Percentiles rank a stretch among this genome's conserved stretches.
phyloP scores from a whole-genome alignment of 2,329 filamentous ascomycete species.

The Pseudogymnoascus sp. region DNA sequence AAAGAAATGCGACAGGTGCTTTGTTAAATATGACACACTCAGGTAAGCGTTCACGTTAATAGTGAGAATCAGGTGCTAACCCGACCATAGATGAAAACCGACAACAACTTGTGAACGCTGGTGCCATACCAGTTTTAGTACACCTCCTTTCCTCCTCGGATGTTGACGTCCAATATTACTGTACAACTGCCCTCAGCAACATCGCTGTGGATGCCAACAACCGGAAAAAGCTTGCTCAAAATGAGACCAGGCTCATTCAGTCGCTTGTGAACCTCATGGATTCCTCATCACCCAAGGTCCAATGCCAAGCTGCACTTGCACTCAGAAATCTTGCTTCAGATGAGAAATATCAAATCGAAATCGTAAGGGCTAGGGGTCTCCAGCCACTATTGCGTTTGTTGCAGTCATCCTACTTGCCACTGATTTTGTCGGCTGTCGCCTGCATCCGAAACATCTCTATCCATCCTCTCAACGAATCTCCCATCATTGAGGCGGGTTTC shows the following conservation, averaged over 20 bases:
- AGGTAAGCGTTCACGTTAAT: conserved; percentile 46
- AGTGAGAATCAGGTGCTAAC: conserved; percentile 13
- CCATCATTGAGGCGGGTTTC: conserved; percentile 96
- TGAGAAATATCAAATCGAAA: conserved; percentile 97
- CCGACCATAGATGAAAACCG: conserved; percentile 76
- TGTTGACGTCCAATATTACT: conserved; percentile 98
- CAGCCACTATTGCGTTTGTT: conserved; percentile 78
- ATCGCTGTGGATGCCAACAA: conserved; percentile 93
- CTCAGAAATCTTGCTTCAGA: conserved; percentile 93
- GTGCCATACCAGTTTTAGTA: conserved; percentile 94
- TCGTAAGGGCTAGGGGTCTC: conserved; percentile 81
- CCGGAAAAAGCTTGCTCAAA: conserved; percentile 81
- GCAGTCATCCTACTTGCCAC: conserved; percentile 88
- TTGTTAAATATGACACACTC: conserved; percentile 99
- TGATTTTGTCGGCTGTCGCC: conserved; percentile 93
- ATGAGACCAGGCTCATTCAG: conserved; percentile 84
- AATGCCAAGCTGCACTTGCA: conserved; percentile 92
- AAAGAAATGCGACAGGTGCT: conserved; percentile 93
- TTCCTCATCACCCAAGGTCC: conserved; percentile 92
- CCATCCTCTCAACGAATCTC: conserved; percentile 93
- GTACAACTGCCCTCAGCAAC: conserved; percentile 95
- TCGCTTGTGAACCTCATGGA: conserved; percentile 95
- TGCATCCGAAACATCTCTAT: conserved; percentile 99
- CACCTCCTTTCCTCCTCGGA: conserved; percentile 87
- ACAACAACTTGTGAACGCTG: conserved; percentile 92